Base-by-base conservation (phyloP, 805 yeast genomes). In the Alloascoidea africana region DNA sequence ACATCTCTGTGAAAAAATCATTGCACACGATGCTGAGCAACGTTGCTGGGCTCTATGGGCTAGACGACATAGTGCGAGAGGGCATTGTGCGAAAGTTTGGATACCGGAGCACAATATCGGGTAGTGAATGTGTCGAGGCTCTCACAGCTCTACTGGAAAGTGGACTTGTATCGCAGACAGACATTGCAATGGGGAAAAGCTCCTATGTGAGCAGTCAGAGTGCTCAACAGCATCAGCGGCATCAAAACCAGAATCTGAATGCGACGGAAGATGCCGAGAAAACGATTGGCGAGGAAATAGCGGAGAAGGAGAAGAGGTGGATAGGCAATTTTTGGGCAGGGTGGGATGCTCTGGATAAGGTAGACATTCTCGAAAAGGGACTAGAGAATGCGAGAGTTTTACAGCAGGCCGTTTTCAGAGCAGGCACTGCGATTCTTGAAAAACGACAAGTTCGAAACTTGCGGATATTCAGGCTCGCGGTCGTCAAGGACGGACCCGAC, bases 71-170 rank as follows among this genome's bases (percentile, higher is more conserved):
- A 18, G 72, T 82, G 0, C 65, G 87, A 43, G 87, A 82, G 33
- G 97, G 98, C 0, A 86, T 91, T 42, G 67, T 85, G 4, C 67
- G 95, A 42, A 74, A 82, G 4, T 86, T 71, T 57, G 99, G 98
- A 0, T 89, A 70, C 51, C 74, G 81, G 42, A 96, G 96, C 1
- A 73, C 81, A 11, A 63, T 89, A 13, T 75, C 93, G 30, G 97
- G 97, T 0, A 82, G 85, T 56, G 99, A 91, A 54, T 85, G 80
- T 51, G 95, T 83, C 3, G 96, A 91, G 51, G 72, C 95, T 0
- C 59, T 91, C 5, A 71, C 86, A 3, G 96, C 97, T 2, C 55
- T 89, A 38, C 59, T 91, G 16, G 96, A 91, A 50, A 41, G 44
- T 5, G 55, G 59, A 17, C 18, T 23, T 23, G 30, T 23, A 8